phyloP scores from a whole-genome alignment of 1,284 basidiomycete species.

The Melampsora larici-populina region DNA sequence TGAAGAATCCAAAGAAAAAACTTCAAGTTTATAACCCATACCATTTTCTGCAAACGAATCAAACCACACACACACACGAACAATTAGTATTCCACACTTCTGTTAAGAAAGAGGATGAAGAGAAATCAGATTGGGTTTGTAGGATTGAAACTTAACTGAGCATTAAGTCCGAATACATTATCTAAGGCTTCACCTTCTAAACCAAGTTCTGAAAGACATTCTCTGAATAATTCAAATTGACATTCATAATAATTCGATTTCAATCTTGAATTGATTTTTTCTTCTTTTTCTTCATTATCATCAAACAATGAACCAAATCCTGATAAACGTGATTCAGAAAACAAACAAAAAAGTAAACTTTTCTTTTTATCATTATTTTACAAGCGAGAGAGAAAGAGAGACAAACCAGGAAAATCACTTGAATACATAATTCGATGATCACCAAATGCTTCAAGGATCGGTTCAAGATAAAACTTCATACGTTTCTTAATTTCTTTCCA shows the following conservation, averaged over 20 bases:
- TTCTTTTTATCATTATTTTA: too few relatives aligned
- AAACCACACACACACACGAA: too few relatives aligned
- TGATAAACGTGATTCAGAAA: too few relatives aligned
- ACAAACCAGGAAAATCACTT: slow-evolving; percentile 37
- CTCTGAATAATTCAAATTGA: slow-evolving; percentile 33
- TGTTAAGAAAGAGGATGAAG: too few relatives aligned
- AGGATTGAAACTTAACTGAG: slow-evolving; percentile 16
- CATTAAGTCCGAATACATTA: slow-evolving; percentile 42
- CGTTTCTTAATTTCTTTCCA: slow-evolving; percentile 42
- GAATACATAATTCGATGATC: slow-evolving; percentile 40
- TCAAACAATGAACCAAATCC: neutral
- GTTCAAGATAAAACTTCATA: slow-evolving; percentile 43
- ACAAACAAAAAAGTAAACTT: too few relatives aligned
- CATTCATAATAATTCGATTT: neutral
- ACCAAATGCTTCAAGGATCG: slow-evolving; percentile 42
- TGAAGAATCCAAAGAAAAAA: too few relatives aligned
- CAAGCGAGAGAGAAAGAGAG: neutral
- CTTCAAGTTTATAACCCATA: too few relatives aligned
- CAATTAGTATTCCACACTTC: too few relatives aligned
- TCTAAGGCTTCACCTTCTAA: slow-evolving; percentile 41
- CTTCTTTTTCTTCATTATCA: neutral
- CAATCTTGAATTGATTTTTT: neutral
- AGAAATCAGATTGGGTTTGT: too few relatives aligned
- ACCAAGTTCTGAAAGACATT: slow-evolving; percentile 39
- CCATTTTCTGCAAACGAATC: too few relatives aligned